These are phyloP conservation scores for Penicillium sp. DNA, from an alignment of 2,329 filamentous ascomycete genomes.

Conservation along the genomic window DNA sequence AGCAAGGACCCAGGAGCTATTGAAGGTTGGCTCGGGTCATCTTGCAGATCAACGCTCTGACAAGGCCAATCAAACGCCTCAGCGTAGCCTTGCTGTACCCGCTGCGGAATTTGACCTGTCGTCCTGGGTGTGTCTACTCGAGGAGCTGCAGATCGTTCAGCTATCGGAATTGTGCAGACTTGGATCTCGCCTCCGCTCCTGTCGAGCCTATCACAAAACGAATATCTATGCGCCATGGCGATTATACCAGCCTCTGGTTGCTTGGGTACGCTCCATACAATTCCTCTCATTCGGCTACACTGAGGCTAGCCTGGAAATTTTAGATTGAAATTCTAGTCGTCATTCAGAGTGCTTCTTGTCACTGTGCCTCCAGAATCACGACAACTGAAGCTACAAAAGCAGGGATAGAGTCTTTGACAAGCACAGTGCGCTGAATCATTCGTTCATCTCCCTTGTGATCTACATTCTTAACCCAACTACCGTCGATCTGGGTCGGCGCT, in stretches of 20 bases:
- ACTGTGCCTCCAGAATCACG: background rate
- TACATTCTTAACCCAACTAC: slow-evolving; percentile 24
- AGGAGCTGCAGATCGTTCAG: slow-evolving; percentile 5
- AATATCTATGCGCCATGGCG: background rate
- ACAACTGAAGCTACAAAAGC: background rate
- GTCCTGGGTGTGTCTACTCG: slow-evolving; percentile 2
- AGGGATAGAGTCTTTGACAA: background rate
- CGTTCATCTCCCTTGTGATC: slow-evolving; percentile 10
- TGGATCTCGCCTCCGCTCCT: background rate
- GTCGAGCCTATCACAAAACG: background rate
- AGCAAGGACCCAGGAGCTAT: background rate
- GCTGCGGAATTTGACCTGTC: slow-evolving; percentile 18
- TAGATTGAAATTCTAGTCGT: background rate
- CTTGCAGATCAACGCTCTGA: slow-evolving; percentile 10
- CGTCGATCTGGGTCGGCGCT: slow-evolving; percentile 12
- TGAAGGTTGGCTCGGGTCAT: slow-evolving; percentile 6
- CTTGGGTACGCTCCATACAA: background rate
- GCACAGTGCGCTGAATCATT: background rate
- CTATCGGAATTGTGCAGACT: slow-evolving; percentile 14
- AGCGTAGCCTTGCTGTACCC: background rate
- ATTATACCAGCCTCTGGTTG: background rate
- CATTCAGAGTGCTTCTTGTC: background rate
- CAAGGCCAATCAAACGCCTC: slow-evolving; percentile 7
- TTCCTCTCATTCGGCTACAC: background rate
- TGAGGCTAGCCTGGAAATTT: background rate